These are phyloP conservation scores for Diaporthe vaccinii DNA, from an alignment of 2,329 filamentous ascomycete genomes.

Conservation along the genomic window DNA sequence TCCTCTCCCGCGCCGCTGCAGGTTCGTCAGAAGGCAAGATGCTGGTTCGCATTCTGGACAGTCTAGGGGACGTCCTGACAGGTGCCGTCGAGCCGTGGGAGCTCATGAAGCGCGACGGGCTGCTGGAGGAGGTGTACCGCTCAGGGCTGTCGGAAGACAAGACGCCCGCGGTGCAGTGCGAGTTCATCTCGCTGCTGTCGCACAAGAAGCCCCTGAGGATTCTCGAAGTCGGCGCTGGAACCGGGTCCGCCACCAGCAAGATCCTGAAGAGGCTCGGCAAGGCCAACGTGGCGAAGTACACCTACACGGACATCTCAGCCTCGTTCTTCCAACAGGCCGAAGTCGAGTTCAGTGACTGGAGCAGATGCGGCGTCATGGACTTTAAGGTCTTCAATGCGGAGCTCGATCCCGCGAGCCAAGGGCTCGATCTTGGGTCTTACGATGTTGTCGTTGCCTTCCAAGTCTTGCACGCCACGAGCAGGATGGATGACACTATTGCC, in stretches of 20 bases:
- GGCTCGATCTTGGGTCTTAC: constrained; percentile 46
- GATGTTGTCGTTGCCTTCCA: constrained; percentile 51
- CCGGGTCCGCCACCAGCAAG: constrained; percentile 23
- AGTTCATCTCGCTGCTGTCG: constrained; percentile 19
- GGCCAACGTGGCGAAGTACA: constrained; percentile 35
- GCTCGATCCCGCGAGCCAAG: constrained; percentile 47
- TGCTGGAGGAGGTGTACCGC: constrained; percentile 26
- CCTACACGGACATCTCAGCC: constrained; percentile 44
- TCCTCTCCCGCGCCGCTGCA: background rate
- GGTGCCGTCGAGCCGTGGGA: constrained; percentile 21
- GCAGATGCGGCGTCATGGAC: constrained; percentile 40
- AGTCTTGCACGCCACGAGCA: constrained; percentile 48
- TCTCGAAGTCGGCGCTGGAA: constrained; percentile 27
- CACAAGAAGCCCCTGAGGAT: constrained; percentile 20
- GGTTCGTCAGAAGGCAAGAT: background rate
- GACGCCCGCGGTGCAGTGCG: constrained; percentile 21
- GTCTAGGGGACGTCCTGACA: background rate
- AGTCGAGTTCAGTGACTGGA: constrained; percentile 46
- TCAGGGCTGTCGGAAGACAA: constrained; percentile 20
- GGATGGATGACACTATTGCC: constrained; percentile 43
- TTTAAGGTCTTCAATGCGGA: constrained; percentile 47
- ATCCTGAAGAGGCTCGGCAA: constrained; percentile 10
- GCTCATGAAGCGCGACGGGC: constrained; percentile 19
- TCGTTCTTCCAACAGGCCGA: constrained; percentile 43
- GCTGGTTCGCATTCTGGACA: constrained; percentile 20